phyloP scores from a whole-genome alignment of 179 eudicot species.

The Actinidia chinensis region DNA sequence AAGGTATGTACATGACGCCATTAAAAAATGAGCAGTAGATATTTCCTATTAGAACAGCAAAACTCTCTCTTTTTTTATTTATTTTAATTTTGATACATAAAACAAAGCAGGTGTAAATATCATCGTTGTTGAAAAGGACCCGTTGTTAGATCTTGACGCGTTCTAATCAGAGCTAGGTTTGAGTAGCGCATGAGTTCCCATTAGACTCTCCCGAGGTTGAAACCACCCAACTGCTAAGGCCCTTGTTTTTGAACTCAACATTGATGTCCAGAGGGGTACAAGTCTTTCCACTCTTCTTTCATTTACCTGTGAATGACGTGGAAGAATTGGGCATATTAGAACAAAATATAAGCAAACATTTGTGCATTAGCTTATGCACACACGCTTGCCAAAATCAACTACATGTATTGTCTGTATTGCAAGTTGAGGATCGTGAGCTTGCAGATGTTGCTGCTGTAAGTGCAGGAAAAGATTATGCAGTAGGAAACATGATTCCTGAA shows the following conservation, averaged over 20 bases:
- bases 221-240: slow-evolving; percentile 54
- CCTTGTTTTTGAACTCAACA: slow-evolving; percentile 56
- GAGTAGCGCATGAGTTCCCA: slow-evolving; percentile 62
- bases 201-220: slow-evolving; percentile 64
- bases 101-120: neutral
- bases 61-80: no score
- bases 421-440: slow-evolving; percentile 68
- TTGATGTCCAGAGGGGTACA: slow-evolving; percentile 61
- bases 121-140: neutral
- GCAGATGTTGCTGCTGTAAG: slow-evolving; percentile 71
- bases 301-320: neutral
- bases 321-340: neutral
- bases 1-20: slow-evolving; percentile 39
- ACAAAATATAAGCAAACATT: neutral
- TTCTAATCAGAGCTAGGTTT: slow-evolving; percentile 44
- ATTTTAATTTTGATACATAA: neutral
- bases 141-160: neutral
- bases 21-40: neutral
- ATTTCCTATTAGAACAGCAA: neutral
- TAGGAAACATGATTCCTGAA: slow-evolving; percentile 80
- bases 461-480: slow-evolving; percentile 61
- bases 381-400: slow-evolving; percentile 4
- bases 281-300: neutral
- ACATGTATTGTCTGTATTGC: slow-evolving; percentile 12
- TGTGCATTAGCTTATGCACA: neutral